phyloP scores from a whole-genome alignment of 139 green algal genomes.

The Chlamydomonas sp. region DNA sequence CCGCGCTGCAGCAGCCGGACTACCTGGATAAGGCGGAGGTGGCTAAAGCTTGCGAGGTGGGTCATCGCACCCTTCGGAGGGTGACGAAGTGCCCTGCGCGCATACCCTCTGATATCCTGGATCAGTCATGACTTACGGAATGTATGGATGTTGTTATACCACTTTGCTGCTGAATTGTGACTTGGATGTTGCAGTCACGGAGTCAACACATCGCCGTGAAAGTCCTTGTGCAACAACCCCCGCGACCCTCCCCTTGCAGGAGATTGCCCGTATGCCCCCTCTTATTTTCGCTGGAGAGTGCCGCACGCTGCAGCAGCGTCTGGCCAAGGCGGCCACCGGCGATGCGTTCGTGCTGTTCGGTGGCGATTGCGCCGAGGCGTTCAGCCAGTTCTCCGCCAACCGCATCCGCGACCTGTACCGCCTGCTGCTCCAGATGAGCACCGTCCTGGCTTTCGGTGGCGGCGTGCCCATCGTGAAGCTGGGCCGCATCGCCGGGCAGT shows the following conservation, averaged over 20 bases:
- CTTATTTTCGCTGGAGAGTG: conserved; percentile 99
- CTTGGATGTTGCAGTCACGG: too few species aligned
- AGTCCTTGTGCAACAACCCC: neutral
- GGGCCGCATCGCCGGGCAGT: conserved; percentile 98
- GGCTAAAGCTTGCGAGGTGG: conserved; percentile 48
- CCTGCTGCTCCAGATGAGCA: conserved; percentile 94
- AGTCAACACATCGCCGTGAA: too few species aligned
- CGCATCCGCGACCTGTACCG: conserved; percentile 93
- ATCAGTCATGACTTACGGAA: too few species aligned
- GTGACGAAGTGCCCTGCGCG: too few species aligned
- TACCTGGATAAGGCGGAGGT: conserved; percentile 79
- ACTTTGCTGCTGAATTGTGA: too few species aligned
- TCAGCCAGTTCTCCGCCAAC: conserved; percentile 96
- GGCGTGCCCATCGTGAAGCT: conserved; percentile 98
- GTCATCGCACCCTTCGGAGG: neutral
- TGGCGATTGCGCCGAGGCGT: conserved; percentile 98
- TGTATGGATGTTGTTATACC: too few species aligned
- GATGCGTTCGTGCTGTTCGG: conserved; percentile 79
- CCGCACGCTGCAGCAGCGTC: conserved; percentile 87
- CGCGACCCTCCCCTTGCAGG: conserved; percentile 8
- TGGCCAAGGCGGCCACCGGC: conserved; percentile 86
- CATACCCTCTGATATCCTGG: too few species aligned
- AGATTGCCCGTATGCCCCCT: conserved; percentile 86
- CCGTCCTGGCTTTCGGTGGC: conserved; percentile 96
- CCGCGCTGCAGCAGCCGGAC: conserved; percentile 72